Conservation (phyloP, 1,139 yeast species). For the Taphrina sp. region DNA sequence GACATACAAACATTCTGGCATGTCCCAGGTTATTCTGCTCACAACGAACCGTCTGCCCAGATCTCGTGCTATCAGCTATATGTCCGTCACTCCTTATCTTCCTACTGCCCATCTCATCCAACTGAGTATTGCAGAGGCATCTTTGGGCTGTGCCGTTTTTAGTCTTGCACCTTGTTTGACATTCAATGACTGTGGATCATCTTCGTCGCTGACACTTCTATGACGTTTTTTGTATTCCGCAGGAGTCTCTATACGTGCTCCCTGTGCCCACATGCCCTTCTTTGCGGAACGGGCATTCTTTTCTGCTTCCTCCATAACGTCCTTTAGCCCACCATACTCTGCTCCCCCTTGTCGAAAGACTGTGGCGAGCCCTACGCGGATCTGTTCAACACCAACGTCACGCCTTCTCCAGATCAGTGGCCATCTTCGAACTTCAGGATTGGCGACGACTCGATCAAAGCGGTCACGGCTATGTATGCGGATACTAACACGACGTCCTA, state of each 20-base stretch:
- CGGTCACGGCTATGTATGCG: constrained; percentile 83
- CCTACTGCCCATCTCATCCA: too few species aligned
- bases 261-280: constrained; percentile 65
- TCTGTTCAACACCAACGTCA: constrained; percentile 86
- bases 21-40: too few species aligned
- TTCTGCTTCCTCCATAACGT: constrained; percentile 59
- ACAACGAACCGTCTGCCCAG: too few species aligned
- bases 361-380: constrained; percentile 75
- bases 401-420: constrained; percentile 64
- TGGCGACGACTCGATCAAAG: constrained; percentile 82
- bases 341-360: constrained; percentile 87
- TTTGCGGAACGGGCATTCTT: constrained; percentile 55
- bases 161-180: too few species aligned
- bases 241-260: constrained; percentile 64
- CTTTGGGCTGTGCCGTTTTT: too few species aligned
- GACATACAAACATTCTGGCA: too few species aligned
- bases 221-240: constrained; percentile 65
- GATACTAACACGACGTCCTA: constrained; percentile 66
- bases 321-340: constrained; percentile 78
- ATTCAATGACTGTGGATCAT: too few species aligned
- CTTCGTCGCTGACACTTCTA: constrained; percentile 22
- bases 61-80: too few species aligned
- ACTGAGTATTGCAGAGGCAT: too few species aligned
- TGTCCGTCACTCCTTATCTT: too few species aligned
- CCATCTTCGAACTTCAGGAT: constrained; percentile 51